phyloP scores from a whole-genome alignment of 495 filamentous ascomycete species.

The Aspergillus wentii region DNA sequence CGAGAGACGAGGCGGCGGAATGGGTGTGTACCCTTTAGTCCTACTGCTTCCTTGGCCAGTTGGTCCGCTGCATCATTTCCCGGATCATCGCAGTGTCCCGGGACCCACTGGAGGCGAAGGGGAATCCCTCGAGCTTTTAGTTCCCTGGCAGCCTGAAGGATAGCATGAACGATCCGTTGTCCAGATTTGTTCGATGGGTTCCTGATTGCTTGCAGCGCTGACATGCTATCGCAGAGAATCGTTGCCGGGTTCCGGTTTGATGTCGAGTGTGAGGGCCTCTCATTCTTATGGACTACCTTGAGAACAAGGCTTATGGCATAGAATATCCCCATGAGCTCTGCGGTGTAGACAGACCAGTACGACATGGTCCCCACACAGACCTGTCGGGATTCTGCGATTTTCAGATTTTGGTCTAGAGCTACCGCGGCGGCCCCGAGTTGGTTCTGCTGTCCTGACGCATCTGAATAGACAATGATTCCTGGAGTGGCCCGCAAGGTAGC shows the following conservation, averaged over 20 bases:
- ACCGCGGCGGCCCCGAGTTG: not conserved
- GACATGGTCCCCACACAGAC: no score
- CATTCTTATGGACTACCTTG: no score
- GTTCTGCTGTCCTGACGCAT: not conserved
- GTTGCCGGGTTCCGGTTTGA: no score
- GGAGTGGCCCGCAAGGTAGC: not conserved
- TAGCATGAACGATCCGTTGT: constrained; percentile 3
- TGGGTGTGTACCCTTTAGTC: not conserved
- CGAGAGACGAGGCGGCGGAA: constrained; percentile 4
- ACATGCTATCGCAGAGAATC: constrained; percentile 5
- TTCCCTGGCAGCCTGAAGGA: not conserved
- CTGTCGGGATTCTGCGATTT: no score
- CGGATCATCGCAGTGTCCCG: constrained; percentile 2
- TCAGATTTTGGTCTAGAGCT: not conserved
- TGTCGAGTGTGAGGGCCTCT: no score
- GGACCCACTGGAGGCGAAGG: constrained; percentile 7
- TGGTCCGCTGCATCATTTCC: constrained; percentile 3
- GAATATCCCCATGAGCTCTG: no score
- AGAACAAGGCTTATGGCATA: no score
- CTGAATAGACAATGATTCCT: not conserved
- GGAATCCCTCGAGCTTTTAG: not conserved
- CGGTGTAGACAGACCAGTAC: no score
- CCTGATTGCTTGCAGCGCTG: constrained; percentile 4
- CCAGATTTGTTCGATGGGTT: constrained; percentile 4
- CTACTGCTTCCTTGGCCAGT: not conserved